Evolutionary conservation across 208 protist species (phyloP), one percentile per base, ranked within the genome.

Genomic region (Crithidia expoeki): DNA sequence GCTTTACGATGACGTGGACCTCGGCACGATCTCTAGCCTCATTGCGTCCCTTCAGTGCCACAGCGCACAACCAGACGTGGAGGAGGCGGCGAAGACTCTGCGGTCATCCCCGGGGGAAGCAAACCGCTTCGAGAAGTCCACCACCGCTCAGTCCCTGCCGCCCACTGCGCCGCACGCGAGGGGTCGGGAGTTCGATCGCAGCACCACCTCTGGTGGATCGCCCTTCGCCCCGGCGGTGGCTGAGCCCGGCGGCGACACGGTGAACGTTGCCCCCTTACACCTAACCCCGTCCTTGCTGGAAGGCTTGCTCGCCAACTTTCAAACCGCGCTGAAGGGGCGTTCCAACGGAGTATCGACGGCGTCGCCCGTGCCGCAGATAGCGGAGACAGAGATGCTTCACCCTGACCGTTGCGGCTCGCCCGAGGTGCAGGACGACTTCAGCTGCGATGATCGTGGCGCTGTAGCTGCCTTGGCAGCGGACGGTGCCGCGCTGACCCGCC

Each of bases 21-120:
- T 76, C 21, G 47, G 71, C 50, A 76, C 63, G 14, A 76, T 76
- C 50, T 76, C 71, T 21, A 71, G 57, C 50, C 64, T 76, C 56
- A 63, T 76, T 42, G 71, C 71, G 11, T 68, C 71, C 19, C 57
- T 76, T 33, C 53, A 70, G 47, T 46, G 40, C 36, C 42, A 34
- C 65, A 46, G 30, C 33, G 46, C 42, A 9, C 33, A 44, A 44
- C 21, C 23, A 3, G 47, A 59, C n/a, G 14, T 0, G 25, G 63
- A 52, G n/a, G 64, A 67, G 19, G 53, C 23, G 38, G 33, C 55
- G 0, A 9, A 40, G 23, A 38, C 23, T 12, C 53, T 56, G 19
- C 34, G 42, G 11, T 36, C 21, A 0, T 47, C 33, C 44, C 50
- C 61, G 59, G 30, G 30, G 2, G 59, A 65, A 27, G 1, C 40